Evolutionary conservation across 2,329 filamentous ascomycete genomes (phyloP).

Genomic region (Fusarium piperis): DNA sequence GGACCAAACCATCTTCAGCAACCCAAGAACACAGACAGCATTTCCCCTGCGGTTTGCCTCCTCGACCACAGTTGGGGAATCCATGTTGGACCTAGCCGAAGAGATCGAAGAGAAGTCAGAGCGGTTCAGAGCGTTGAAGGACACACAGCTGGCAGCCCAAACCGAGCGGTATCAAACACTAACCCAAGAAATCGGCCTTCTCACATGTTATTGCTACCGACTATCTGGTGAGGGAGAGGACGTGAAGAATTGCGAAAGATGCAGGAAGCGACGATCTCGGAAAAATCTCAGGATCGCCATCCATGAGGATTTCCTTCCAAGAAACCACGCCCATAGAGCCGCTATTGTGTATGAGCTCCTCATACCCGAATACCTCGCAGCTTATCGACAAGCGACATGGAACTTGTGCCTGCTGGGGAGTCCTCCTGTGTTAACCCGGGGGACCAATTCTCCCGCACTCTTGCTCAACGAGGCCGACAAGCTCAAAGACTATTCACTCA

Average conservation of each 20-base stretch:
- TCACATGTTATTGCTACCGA: slow-evolving; percentile 26
- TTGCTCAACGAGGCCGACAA: not conserved
- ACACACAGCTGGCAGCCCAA: not conserved
- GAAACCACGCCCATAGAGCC: slow-evolving; percentile 16
- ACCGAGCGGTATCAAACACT: slow-evolving; percentile 24
- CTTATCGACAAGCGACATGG: slow-evolving; percentile 34
- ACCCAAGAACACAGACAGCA: slow-evolving; percentile 37
- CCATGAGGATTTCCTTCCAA: slow-evolving; percentile 40
- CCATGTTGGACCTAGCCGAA: not conserved
- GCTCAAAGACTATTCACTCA: not conserved
- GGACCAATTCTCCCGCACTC: not conserved
- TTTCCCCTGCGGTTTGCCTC: slow-evolving; percentile 10
- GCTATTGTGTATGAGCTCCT: slow-evolving; percentile 62
- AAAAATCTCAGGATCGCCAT: slow-evolving; percentile 22
- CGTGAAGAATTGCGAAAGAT: slow-evolving; percentile 20
- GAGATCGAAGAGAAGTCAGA: slow-evolving; percentile 3
- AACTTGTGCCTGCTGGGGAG: slow-evolving; percentile 22
- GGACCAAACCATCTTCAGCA: slow-evolving; percentile 59
- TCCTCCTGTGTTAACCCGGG: not conserved
- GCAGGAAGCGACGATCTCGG: slow-evolving; percentile 17
- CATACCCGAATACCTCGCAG: slow-evolving; percentile 56
- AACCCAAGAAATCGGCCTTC: slow-evolving; percentile 9
- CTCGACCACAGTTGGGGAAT: not conserved
- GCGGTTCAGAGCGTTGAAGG: not conserved
- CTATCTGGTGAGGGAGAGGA: not conserved